These are phyloP conservation scores for Metschnikowia arizonensis DNA, from an alignment of 805 yeast species.

Conservation along the genomic window DNA sequence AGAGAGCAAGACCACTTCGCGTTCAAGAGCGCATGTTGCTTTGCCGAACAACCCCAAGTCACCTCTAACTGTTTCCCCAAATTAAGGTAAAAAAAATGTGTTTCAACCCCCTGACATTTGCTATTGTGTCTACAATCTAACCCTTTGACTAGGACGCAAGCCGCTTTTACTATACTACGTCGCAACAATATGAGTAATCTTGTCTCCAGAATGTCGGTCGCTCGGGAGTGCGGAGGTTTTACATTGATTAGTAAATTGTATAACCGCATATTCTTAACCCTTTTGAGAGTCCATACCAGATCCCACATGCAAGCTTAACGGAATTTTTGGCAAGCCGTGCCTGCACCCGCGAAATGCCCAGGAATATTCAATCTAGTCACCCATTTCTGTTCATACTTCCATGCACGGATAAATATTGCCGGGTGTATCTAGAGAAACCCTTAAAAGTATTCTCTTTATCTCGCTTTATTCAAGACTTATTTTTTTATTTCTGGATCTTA, in stretches of 20 bases:
- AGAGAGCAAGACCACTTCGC: neutral
- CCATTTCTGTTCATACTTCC: neutral
- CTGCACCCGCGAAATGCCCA: constrained; percentile 5
- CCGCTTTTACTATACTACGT: neutral
- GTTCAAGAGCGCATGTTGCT: neutral
- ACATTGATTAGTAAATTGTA: neutral
- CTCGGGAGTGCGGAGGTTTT: neutral
- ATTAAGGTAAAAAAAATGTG: no score
- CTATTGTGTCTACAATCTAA: neutral
- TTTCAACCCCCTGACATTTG: no score
- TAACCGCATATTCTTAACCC: constrained; percentile 1
- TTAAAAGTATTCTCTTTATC: neutral
- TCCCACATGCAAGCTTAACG: neutral
- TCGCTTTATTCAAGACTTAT: no score
- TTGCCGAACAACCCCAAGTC: no score
- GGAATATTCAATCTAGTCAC: constrained; percentile 5
- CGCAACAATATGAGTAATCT: neutral
- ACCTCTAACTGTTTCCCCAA: no score
- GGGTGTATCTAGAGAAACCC: neutral
- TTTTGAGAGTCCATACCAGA: neutral
- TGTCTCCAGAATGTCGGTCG: neutral
- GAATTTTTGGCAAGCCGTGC: neutral
- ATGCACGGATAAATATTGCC: neutral
- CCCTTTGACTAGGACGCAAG: neutral
- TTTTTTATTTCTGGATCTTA: no score